Conservation (phyloP, 2,329 filamentous ascomycete genomes). For the Aspergillus chevalieri region DNA sequence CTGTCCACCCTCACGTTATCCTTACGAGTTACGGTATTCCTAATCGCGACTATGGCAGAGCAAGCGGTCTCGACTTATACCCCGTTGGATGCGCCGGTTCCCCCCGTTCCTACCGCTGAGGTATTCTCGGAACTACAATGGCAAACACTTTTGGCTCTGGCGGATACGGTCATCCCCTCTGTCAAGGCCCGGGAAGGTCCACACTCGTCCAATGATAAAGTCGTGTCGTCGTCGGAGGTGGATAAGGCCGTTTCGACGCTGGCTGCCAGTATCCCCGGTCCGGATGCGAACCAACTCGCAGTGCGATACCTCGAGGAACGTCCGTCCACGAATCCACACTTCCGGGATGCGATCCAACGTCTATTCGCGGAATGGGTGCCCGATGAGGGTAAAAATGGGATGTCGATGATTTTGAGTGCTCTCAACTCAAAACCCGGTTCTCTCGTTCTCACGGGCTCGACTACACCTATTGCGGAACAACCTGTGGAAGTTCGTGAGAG, state of each 20-base stretch:
- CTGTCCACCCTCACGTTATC: neutral
- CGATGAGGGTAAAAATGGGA: conserved; percentile 41
- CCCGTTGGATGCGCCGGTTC: conserved; percentile 40
- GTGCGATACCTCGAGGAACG: conserved; percentile 45
- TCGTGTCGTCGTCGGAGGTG: conserved; percentile 37
- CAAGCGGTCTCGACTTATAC: conserved; percentile 11
- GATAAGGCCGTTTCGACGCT: conserved; percentile 30
- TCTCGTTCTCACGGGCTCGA: conserved; percentile 52
- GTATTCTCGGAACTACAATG: conserved; percentile 53
- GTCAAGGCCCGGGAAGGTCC: conserved; percentile 38
- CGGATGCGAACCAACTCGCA: conserved; percentile 31
- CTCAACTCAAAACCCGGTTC: conserved; percentile 53
- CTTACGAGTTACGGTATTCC: no score
- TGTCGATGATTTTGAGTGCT: conserved; percentile 48
- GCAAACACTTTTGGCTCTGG: conserved; percentile 52
- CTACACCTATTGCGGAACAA: conserved; percentile 50
- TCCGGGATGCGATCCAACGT: conserved; percentile 45
- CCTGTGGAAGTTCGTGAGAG: conserved; percentile 49
- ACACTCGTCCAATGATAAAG: conserved; percentile 30
- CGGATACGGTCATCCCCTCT: conserved; percentile 53
- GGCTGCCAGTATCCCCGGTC: conserved; percentile 20
- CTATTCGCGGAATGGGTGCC: conserved; percentile 46
- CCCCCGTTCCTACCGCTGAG: conserved; percentile 42
- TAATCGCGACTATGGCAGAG: no score
- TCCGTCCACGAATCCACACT: conserved; percentile 43